These are phyloP conservation scores for Mucuna pruriens DNA, from an alignment of 306 rosid species.

Conservation along the genomic window DNA sequence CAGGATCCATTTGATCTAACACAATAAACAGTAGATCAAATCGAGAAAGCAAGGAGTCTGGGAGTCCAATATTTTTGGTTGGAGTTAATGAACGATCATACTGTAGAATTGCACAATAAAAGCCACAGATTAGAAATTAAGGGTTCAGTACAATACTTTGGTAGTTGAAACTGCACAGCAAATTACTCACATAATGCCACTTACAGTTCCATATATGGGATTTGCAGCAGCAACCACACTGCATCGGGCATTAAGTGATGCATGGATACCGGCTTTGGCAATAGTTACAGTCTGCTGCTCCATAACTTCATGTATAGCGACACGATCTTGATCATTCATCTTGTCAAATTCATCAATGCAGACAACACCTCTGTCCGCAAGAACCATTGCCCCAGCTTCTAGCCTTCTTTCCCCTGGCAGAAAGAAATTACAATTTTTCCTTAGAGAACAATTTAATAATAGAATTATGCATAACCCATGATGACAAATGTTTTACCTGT, in stretches of 20 bases:
- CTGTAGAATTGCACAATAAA: constrained; percentile 49
- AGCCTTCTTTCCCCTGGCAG: constrained; percentile 93
- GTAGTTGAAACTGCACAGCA: background rate
- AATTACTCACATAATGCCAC: constrained; percentile 39
- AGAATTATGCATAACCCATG: constrained; percentile 22
- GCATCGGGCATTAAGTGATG: constrained; percentile 96
- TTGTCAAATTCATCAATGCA: constrained; percentile 99
- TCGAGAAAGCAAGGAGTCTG: constrained; percentile 97
- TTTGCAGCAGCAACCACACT: constrained; percentile 99
- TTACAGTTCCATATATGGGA: constrained; percentile 98
- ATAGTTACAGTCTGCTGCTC: constrained; percentile 99
- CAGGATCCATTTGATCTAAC: constrained; percentile 99
- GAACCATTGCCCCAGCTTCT: constrained; percentile 99
- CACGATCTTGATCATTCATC: constrained; percentile 98
- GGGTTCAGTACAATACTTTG: constrained; percentile 15
- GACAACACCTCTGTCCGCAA: constrained; percentile 99
- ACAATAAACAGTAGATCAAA: constrained; percentile 95
- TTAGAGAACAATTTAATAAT: background rate
- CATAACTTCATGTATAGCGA: constrained; percentile 99
- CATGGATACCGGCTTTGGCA: constrained; percentile 99
- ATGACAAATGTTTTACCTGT: constrained; percentile 64
- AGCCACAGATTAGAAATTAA: constrained; percentile 7
- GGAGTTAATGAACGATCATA: constrained; percentile 99
- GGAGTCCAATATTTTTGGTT: constrained; percentile 97
- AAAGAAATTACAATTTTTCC: constrained; percentile 27